These are phyloP conservation scores for Melanomma pulvis-pyrius DNA, from an alignment of 495 filamentous ascomycete genomes.

Conservation along the genomic window DNA sequence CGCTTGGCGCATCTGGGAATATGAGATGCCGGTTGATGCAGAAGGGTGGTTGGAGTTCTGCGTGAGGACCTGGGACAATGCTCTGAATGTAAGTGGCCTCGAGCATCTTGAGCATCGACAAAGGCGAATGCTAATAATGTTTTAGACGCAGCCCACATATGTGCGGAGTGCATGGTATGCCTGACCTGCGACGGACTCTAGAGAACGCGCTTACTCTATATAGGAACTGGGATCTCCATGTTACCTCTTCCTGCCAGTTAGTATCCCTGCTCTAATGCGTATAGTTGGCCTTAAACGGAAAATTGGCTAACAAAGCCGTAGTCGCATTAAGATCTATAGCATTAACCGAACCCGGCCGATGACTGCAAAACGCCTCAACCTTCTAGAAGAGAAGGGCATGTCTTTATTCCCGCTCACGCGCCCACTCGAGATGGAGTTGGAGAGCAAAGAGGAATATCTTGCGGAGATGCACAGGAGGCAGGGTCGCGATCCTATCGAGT, in stretches of 20 bases:
- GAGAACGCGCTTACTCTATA: constrained; percentile 10
- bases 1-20: constrained; percentile 59
- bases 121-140: constrained; percentile 3
- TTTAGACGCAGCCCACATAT: constrained; percentile 51
- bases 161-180: constrained; percentile 46
- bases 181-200: neutral
- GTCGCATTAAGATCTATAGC: constrained; percentile 64
- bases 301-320: neutral
- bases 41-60: constrained; percentile 64
- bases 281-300: neutral
- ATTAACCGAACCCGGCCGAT: constrained; percentile 56
- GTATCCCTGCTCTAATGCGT: neutral
- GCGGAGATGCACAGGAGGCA: constrained; percentile 28
- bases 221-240: constrained; percentile 66
- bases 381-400: constrained; percentile 53
- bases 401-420: constrained; percentile 36
- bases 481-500: constrained; percentile 3
- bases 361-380: constrained; percentile 55
- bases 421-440: constrained; percentile 36
- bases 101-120: neutral
- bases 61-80: constrained; percentile 61
- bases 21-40: constrained; percentile 58
- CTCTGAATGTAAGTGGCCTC: constrained; percentile 47
- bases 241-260: constrained; percentile 63
- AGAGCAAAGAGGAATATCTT: constrained; percentile 38